Conservation (phyloP, 2,329 filamentous ascomycete species). For the Aquanectria penicillioides region DNA sequence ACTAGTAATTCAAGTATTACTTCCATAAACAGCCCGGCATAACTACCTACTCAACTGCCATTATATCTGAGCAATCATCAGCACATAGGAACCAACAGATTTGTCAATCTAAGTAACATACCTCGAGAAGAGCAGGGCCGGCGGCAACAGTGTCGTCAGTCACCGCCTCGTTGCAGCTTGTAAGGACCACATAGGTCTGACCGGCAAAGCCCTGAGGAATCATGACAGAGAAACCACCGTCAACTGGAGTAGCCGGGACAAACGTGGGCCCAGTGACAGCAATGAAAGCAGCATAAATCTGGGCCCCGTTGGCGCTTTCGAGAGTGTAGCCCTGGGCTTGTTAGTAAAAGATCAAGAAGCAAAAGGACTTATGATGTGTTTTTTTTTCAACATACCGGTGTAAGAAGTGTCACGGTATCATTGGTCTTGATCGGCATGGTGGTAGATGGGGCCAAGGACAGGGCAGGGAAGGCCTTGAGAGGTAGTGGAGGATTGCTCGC, state of each 20-base stretch:
- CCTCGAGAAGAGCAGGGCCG: conserved; percentile 46
- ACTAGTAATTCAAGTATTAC: too few species aligned
- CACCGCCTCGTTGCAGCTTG: conserved; percentile 44
- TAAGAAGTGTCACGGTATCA: conserved; percentile 38
- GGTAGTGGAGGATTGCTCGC: conserved; percentile 63
- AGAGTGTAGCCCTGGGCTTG: conserved; percentile 38
- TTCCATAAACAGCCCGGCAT: too few species aligned
- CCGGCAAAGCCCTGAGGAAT: conserved; percentile 30
- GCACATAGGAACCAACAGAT: conserved; percentile 20
- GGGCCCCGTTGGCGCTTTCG: conserved; percentile 30
- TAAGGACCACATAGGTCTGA: conserved; percentile 49
- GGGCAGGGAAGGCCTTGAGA: conserved; percentile 67
- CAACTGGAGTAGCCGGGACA: conserved; percentile 11
- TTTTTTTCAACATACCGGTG: conserved; percentile 29
- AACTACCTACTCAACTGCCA: too few species aligned
- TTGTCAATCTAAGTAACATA: too few species aligned
- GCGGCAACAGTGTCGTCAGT: conserved; percentile 48
- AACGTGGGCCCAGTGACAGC: conserved; percentile 17
- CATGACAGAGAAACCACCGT: neutral
- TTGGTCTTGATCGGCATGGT: conserved; percentile 38
- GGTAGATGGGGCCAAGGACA: conserved; percentile 48
- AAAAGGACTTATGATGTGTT: neutral
- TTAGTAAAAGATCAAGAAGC: neutral
- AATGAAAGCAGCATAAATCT: conserved; percentile 20
- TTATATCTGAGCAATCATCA: conserved; percentile 23